Base-by-base conservation (phyloP, 1,284 basidiomycete genomes). In the Tilletia setariae region DNA sequence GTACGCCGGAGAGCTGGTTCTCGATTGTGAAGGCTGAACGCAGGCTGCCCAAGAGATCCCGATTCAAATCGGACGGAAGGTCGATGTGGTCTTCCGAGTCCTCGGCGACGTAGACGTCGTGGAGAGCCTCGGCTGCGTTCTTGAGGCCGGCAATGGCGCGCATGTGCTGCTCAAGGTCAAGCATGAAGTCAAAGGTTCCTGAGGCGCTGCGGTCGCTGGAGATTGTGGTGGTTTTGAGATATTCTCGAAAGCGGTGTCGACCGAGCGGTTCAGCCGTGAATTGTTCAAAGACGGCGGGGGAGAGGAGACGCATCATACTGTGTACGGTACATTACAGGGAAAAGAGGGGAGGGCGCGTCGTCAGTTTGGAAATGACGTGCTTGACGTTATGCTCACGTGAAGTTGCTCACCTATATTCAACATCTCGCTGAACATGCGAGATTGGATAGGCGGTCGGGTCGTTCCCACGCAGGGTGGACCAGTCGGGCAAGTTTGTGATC, bases 241-340 rank as follows among this genome's bases (percentile, higher is more conserved):
- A 75, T 19, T 68, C 64, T 15, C 75, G 61, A 63, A 76, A 76
- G 13, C 70, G 67, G 49, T 75, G 72, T 6, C 74, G 56, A 0
- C 75, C 74, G 25, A 75, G 72, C 15, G 72, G 68, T 62, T 76
- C 72, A 7, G 67, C 46, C 19, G 75, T 65, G 30, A 76, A 35
- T 62, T 74, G 53, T 43, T 46, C 59, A 44, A 75, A 76, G 16
- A 75, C 69, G 19, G 71, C 67, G 42, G 70, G 64, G n/a, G 30
- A 53, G 15, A 76, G 53, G n/a, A 76, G 67, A 11, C 62, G 23
- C 21, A 66, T 28, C 9, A 76, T 64, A 2, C 72, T 72, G 40
- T 64, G 21, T 19, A n/a, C n/a, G 44, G 44, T 13, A 46, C n/a
- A 46, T 44, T 19, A 49, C 13, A 49, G 25, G 47, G 13, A 49